phyloP scores from a whole-genome alignment of 345 rosid genomes.

The Angophora floribunda region DNA sequence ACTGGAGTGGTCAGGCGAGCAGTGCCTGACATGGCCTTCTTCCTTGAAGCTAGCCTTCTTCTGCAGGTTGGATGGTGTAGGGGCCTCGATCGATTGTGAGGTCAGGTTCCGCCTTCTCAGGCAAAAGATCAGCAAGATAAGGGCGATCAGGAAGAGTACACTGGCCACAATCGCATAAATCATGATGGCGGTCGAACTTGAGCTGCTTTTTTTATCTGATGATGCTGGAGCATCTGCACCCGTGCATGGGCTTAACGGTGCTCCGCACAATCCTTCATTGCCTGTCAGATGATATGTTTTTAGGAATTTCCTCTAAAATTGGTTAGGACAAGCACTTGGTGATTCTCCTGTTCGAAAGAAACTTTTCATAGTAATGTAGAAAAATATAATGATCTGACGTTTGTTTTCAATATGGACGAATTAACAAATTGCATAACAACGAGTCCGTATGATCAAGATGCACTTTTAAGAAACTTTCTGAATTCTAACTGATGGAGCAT shows the following conservation, averaged over 20 bases:
- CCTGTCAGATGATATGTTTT: slow-evolving; percentile 20
- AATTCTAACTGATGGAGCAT: neutral
- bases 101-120: slow-evolving; percentile 1
- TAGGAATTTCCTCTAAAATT: neutral
- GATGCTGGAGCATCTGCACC: neutral
- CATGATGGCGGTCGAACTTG: neutral
- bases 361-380: neutral
- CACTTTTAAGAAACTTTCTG: neutral
- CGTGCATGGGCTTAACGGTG: slow-evolving; percentile 24
- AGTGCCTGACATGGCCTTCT: neutral
- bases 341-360: neutral
- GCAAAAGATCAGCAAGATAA: neutral
- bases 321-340: neutral
- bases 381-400: neutral
- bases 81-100: slow-evolving; percentile 21
- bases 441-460: neutral
- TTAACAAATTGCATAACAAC: neutral
- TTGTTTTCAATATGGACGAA: neutral
- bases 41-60: slow-evolving; percentile 30
- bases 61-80: slow-evolving; percentile 30
- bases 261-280: slow-evolving; percentile 60
- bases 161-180: slow-evolving; percentile 11
- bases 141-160: slow-evolving; percentile 4
- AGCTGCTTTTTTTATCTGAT: neutral
- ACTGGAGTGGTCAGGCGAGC: slow-evolving; percentile 9